A percentile compares a stretch with the other conserved stretches of the same genome.
These are phyloP conservation scores for Exophiala mesophila DNA, from an alignment of 2,329 filamentous ascomycete species.

Conservation along the genomic window DNA sequence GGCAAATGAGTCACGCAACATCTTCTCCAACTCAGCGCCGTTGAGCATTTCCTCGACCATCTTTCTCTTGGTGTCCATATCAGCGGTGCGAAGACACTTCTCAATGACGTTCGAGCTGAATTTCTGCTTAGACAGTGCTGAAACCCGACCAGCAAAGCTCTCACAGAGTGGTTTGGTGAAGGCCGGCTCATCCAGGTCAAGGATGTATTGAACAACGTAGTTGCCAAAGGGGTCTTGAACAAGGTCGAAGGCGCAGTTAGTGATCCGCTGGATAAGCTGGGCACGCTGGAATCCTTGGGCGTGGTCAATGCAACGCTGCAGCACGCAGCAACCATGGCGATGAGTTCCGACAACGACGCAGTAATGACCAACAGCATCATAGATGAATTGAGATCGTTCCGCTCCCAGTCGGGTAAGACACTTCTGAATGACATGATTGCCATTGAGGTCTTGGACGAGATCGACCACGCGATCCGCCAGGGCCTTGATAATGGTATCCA, in stretches of 20 bases:
- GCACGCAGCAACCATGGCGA: constrained; percentile 93
- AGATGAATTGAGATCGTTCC: constrained; percentile 88
- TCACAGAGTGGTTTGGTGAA: constrained; percentile 87
- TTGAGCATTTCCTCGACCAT: constrained; percentile 78
- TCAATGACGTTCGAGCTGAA: constrained; percentile 99
- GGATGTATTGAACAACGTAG: constrained; percentile 97
- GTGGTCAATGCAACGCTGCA: constrained; percentile 97
- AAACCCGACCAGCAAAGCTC: constrained; percentile 69
- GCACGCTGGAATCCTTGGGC: constrained; percentile 84
- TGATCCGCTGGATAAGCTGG: constrained; percentile 81
- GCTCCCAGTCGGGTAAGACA: constrained; percentile 90
- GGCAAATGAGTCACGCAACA: constrained; percentile 87
- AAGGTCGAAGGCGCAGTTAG: constrained; percentile 76
- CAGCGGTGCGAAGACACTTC: constrained; percentile 84
- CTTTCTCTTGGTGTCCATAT: constrained; percentile 66
- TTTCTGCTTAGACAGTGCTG: constrained; percentile 82
- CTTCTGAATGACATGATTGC: constrained; percentile 99
- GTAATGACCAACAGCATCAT: constrained; percentile 81
- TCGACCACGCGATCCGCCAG: constrained; percentile 81
- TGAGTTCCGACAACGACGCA: constrained; percentile 93
- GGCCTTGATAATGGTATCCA: constrained; percentile 76
- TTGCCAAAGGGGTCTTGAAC: constrained; percentile 98
- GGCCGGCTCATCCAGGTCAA: constrained; percentile 79
- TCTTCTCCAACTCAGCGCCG: constrained; percentile 73
- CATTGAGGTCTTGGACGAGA: constrained; percentile 94